Conservation (phyloP, 257 asterid species). For the Solanum ossicruentum region DNA sequence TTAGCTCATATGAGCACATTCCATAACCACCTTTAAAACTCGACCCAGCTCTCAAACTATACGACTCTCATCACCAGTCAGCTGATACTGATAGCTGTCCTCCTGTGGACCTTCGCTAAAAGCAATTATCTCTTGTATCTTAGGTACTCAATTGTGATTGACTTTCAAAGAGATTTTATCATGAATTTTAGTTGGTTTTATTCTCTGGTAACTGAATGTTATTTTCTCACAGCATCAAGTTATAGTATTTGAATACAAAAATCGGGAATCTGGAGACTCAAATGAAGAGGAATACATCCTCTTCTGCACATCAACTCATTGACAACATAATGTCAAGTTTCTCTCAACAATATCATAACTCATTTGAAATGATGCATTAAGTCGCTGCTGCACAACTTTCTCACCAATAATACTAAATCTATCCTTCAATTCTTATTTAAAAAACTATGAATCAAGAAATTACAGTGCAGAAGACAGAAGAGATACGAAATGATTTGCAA, state of each 20-base stretch:
- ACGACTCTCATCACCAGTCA: not conserved
- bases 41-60: not conserved
- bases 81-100: not conserved
- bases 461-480: not conserved
- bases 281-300: not conserved
- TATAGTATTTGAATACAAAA: not conserved
- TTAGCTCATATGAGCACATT: not conserved
- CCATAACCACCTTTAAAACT: not conserved
- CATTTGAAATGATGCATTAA: not conserved
- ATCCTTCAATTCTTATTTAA: not conserved
- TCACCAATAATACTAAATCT: not conserved
- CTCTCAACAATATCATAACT: not conserved
- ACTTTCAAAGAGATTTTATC: not conserved
- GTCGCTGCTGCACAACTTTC: not conserved
- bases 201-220: not conserved
- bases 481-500: not conserved
- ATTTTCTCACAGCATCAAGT: not conserved
- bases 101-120: not conserved
- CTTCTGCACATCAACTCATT: not conserved
- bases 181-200: not conserved
- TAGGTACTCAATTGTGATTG: not conserved
- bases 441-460: not conserved
- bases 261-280: not conserved
- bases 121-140: not conserved
- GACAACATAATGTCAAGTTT: not conserved